Base-by-base conservation (phyloP, 2,329 filamentous ascomycete genomes). In the Fusarium algeriense region DNA sequence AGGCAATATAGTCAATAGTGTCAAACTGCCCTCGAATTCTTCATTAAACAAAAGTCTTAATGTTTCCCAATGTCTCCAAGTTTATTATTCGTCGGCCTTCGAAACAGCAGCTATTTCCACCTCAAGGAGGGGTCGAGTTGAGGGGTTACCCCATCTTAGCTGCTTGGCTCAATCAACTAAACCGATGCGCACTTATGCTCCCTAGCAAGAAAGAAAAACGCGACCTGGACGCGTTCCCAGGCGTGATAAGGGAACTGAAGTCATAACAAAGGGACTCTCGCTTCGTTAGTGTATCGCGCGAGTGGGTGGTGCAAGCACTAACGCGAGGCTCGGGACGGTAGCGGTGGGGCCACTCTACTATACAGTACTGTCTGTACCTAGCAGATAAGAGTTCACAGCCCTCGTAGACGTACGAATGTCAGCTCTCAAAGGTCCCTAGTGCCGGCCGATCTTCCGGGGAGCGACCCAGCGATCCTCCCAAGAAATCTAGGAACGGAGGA, bases 381-480 rank as follows among this genome's bases (percentile, higher is more conserved):
- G 37, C 37, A 20, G 56, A 72, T 72, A 74, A 68, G 63, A 64
- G 52, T 70, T 43, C 28, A 8, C 20, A 23, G 12, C 7, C 12
- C n/a, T 34, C 52, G 40, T 59, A 30, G 20, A 12, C 40, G 30
- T 34, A 40, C 41, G 44, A 54, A 67, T 52, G 67, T 61, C 60
- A 60, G 34, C 48, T 44, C 35, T 37, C 61, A 34, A 34, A 45
- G 35, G 37, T 34, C 48, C 28, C 40, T 65, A 67, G 67, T 63
- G 41, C 67, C 56, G 67, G 64, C 54, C 70, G 70, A 73, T 73
- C 70, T 63, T 70, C 70, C 70, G 53, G 67, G 61, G 66, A 55
- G 58, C 35, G 48, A 68, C 49, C 48, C 67, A 68, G 44, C 67
- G 70, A 71, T 65, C 57, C 65, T 70, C 54, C 59, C 65, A 48